phyloP scores from a whole-genome alignment of 345 rosid species.

The Brassica juncea region DNA sequence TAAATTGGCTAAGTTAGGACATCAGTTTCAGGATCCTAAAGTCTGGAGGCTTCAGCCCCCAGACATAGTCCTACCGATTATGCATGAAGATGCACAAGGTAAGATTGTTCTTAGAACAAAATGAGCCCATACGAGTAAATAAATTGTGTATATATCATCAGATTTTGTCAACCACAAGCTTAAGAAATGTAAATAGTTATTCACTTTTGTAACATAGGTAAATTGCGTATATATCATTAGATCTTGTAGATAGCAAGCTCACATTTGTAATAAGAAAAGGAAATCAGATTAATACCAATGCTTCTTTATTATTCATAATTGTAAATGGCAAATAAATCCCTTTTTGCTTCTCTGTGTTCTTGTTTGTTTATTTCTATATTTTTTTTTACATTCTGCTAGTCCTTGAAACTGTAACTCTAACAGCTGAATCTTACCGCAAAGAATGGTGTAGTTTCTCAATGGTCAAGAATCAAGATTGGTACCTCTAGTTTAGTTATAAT shows the following conservation, averaged over 20 bases:
- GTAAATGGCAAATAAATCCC: conserved; percentile 22
- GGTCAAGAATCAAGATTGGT: conserved; percentile 36
- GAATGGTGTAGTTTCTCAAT: conserved; percentile 15
- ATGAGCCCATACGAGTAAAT: conserved; percentile 18
- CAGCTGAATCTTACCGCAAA: conserved; percentile 11
- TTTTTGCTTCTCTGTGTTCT: conserved; percentile 21
- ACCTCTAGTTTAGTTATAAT: conserved; percentile 33
- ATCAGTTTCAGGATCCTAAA: conserved; percentile 50
- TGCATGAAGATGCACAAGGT: conserved; percentile 74
- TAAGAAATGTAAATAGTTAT: conserved; percentile 1
- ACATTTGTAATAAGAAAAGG: conserved; percentile 1
- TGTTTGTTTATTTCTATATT: conserved; percentile 26
- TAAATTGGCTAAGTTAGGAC: conserved; percentile 71
- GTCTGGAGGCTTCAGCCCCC: conserved; percentile 68
- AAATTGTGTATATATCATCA: conserved; percentile 9
- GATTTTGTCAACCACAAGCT: conserved; percentile 16
- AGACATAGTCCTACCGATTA: conserved; percentile 50
- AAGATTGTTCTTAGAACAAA: conserved; percentile 56
- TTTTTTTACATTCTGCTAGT: conserved; percentile 28
- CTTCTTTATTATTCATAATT: conserved; percentile 26
- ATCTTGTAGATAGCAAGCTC: conserved; percentile 3
- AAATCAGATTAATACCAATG: background rate
- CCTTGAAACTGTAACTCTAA: conserved; percentile 32
- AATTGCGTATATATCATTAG: conserved; percentile 15
- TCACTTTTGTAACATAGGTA: conserved; percentile 17